These are phyloP conservation scores for Epichloe sylvatica DNA, from an alignment of 2,329 filamentous ascomycete species.

Conservation along the genomic window DNA sequence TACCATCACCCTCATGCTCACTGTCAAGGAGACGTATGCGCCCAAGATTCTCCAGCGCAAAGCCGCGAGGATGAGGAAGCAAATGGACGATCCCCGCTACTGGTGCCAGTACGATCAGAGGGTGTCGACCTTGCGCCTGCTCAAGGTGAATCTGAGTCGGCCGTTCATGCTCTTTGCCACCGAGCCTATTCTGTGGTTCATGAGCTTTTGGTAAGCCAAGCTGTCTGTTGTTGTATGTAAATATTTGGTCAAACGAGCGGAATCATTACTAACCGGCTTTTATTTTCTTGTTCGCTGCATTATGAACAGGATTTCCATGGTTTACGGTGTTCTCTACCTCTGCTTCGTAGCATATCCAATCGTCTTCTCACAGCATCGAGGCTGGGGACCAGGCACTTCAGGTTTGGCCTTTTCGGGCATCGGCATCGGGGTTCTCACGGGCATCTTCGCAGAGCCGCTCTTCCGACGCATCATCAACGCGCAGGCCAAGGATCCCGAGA, in stretches of 20 bases:
- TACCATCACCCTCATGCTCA: conserved; percentile 42
- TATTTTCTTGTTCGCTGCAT: too few relatives aligned
- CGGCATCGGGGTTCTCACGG: conserved; percentile 47
- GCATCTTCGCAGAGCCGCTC: conserved; percentile 53
- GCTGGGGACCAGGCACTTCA: conserved; percentile 59
- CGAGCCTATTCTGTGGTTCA: conserved; percentile 67
- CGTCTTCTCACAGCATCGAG: conserved; percentile 59
- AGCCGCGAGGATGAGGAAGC: conserved; percentile 48
- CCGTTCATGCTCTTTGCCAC: conserved; percentile 66
- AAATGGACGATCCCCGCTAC: conserved; percentile 56
- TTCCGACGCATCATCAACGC: conserved; percentile 64
- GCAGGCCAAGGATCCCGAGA: conserved; percentile 60
- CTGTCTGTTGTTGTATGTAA: neutral
- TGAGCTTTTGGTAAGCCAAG: conserved; percentile 46
- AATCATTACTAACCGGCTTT: neutral
- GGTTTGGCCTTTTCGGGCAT: conserved; percentile 69
- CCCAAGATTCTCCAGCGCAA: conserved; percentile 56
- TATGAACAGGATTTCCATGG: conserved; percentile 51
- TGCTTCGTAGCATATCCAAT: conserved; percentile 87
- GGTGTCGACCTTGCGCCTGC: conserved; percentile 45
- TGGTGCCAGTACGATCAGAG: conserved; percentile 72
- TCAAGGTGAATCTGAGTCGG: conserved; percentile 62
- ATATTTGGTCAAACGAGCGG: neutral
- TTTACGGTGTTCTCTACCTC: conserved; percentile 78
- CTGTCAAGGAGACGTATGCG: conserved; percentile 62